Conservation (phyloP, 345 rosid species). For the Ceriops zippeliana region DNA sequence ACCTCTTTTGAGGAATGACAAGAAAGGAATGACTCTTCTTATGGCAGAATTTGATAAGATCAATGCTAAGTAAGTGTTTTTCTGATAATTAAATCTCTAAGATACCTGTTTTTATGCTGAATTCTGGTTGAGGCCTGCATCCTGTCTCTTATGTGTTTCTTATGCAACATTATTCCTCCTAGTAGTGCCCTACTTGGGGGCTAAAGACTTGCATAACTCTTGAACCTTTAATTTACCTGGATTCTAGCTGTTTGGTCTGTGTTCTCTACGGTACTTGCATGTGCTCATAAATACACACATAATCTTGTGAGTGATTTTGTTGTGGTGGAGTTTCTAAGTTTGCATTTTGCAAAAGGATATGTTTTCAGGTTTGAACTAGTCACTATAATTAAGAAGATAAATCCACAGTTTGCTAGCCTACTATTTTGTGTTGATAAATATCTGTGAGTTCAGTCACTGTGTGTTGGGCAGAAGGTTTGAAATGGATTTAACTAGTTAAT, state of each 20-base stretch:
- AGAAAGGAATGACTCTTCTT: constrained; percentile 87
- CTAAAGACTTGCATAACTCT: no score
- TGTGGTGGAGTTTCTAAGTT: no score
- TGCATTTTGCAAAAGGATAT: neutral
- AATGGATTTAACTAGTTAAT: no score
- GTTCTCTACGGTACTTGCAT: no score
- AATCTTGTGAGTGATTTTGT: no score
- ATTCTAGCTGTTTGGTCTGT: no score
- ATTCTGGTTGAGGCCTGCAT: neutral
- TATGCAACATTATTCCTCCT: no score
- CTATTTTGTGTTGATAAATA: neutral
- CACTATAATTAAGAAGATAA: constrained; percentile 1
- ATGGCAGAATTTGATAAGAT: constrained; percentile 85
- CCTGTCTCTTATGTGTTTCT: neutral
- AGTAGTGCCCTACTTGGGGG: no score
- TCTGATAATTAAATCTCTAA: neutral
- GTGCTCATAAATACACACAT: no score
- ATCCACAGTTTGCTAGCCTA: neutral
- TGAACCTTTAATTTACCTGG: no score
- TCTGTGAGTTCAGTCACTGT: no score
- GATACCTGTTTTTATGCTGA: neutral
- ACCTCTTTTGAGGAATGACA: constrained; percentile 88
- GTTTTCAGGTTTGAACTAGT: neutral
- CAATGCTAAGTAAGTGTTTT: constrained; percentile 64
- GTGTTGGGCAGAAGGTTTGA: no score